Evolutionary conservation across 2,329 filamentous ascomycete species (phyloP).

Genomic region (Paracorniculantispora psalliotae): DNA sequence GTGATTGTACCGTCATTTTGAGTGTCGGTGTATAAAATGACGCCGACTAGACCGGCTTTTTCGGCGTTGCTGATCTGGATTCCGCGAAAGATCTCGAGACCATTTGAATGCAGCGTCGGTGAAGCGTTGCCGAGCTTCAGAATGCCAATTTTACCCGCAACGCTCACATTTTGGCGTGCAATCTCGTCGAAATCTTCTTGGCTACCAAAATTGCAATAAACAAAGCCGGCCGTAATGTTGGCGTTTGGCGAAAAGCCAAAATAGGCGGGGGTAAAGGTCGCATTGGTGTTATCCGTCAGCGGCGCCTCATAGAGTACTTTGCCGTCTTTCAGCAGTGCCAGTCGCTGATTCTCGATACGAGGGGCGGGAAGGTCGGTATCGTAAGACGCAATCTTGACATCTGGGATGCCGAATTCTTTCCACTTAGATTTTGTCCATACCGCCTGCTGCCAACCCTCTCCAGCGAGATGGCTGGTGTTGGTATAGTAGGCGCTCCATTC

Average conservation of each 20-base stretch:
- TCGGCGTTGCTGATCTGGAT: constrained; percentile 80
- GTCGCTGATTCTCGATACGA: constrained; percentile 32
- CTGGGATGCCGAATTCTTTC: constrained; percentile 26
- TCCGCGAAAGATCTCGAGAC: constrained; percentile 58
- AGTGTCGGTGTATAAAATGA: constrained; percentile 76
- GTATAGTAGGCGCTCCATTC: constrained; percentile 35
- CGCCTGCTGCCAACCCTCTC: constrained; percentile 31
- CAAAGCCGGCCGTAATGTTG: neutral
- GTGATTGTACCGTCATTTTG: constrained; percentile 77
- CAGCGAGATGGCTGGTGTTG: constrained; percentile 34
- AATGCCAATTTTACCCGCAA: constrained; percentile 27
- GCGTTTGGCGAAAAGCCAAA: neutral
- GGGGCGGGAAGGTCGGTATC: constrained; percentile 39
- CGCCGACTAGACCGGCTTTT: constrained; percentile 77
- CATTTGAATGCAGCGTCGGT: constrained; percentile 56
- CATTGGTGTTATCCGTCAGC: constrained; percentile 4
- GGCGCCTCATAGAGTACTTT: constrained; percentile 5
- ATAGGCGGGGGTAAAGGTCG: constrained; percentile 1
- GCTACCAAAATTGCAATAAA: constrained; percentile 7
- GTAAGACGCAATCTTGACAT: constrained; percentile 17
- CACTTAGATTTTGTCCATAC: constrained; percentile 36
- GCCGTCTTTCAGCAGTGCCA: neutral
- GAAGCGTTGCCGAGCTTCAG: constrained; percentile 58
- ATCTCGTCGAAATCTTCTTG: constrained; percentile 6
- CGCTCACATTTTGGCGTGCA: neutral